Evolutionary conservation across 306 rosid genomes (phyloP).

Genomic region (Casuarina equisetifolia): DNA sequence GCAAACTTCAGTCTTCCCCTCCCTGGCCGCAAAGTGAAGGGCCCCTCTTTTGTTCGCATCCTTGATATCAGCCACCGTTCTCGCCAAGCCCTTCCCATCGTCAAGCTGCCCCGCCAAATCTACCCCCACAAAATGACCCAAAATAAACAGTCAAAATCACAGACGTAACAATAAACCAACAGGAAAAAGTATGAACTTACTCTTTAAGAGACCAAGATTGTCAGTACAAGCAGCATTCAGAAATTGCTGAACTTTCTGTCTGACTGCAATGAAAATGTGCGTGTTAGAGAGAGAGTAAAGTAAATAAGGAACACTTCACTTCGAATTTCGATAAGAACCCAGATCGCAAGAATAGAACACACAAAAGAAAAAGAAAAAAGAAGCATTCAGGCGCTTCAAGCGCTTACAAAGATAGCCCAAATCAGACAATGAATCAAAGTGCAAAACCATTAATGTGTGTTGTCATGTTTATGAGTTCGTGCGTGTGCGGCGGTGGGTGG

Average conservation of each 20-base stretch:
- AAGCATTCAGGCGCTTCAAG: background rate
- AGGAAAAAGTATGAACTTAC: conserved; percentile 29
- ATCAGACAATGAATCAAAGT: background rate
- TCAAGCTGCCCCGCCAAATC: conserved; percentile 72
- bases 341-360: too few species aligned
- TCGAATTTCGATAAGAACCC: too few species aligned
- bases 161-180: background rate
- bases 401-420: background rate
- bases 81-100: conserved; percentile 66
- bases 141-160: conserved; percentile 2
- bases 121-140: conserved; percentile 25
- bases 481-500: too few species aligned
- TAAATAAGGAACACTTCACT: background rate
- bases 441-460: background rate
- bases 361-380: too few species aligned
- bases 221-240: conserved; percentile 84
- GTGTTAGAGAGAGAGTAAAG: background rate
- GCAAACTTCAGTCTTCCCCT: conserved; percentile 81
- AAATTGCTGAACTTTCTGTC: conserved; percentile 76
- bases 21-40: conserved; percentile 84
- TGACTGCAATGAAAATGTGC: conserved; percentile 46
- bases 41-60: conserved; percentile 97
- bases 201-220: conserved; percentile 77
- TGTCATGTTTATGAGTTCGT: too few species aligned
- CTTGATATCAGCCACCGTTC: conserved; percentile 70